phyloP scores from a whole-genome alignment of 441 rosid genomes.

The Mallotus japonicus region DNA sequence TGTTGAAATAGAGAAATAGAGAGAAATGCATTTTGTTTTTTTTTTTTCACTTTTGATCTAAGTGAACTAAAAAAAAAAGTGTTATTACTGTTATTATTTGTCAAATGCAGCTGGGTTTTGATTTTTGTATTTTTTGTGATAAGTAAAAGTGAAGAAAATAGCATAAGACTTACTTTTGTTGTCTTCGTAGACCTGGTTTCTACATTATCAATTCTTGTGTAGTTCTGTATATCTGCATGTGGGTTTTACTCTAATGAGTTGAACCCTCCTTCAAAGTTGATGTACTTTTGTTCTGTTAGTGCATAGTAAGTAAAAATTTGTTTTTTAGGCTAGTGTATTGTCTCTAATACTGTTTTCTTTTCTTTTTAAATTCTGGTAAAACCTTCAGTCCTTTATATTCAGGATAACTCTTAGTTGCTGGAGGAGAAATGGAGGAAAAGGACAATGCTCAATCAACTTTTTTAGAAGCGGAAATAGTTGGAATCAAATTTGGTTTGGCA shows the following conservation, averaged over 20 bases:
- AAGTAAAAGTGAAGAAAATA: neutral
- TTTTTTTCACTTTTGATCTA: neutral
- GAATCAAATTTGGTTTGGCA: constrained; percentile 73
- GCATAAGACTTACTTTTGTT: neutral
- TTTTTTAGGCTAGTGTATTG: neutral
- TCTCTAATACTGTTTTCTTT: neutral
- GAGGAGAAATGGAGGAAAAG: constrained; percentile 55
- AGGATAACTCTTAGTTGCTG: constrained; percentile 10
- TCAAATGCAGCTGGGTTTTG: neutral
- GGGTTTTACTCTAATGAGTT: neutral
- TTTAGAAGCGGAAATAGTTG: constrained; percentile 70
- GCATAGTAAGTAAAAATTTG: neutral
- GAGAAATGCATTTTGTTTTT: neutral
- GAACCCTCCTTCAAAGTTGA: neutral
- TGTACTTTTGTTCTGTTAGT: neutral
- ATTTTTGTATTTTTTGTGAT: neutral
- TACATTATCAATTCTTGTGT: neutral
- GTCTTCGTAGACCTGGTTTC: neutral
- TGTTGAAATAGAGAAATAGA: neutral
- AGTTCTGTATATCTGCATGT: constrained; percentile 9
- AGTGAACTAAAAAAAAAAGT: neutral
- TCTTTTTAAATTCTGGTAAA: neutral
- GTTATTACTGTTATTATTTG: neutral
- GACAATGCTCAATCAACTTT: constrained; percentile 39
- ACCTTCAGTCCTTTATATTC: neutral